These are phyloP conservation scores for Neofusicoccum sp. DNA, from an alignment of 2,329 filamentous ascomycete genomes.

Conservation along the genomic window DNA sequence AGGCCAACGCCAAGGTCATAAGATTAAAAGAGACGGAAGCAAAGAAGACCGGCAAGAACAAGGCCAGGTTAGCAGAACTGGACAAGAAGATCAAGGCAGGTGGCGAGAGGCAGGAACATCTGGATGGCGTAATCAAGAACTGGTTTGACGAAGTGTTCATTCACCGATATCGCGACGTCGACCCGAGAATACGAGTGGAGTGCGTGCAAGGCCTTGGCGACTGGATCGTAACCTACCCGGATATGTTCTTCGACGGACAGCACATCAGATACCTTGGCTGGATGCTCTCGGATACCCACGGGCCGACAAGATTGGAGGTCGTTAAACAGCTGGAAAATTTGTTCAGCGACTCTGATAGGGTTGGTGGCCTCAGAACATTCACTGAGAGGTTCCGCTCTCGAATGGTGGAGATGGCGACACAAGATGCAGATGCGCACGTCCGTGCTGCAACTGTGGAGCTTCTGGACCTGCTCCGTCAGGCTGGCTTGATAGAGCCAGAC, in stretches of 20 bases:
- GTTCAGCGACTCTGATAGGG: conserved; percentile 76
- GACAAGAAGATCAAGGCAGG: conserved; percentile 70
- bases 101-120: conserved; percentile 65
- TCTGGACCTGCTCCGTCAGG: conserved; percentile 76
- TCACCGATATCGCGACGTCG: conserved; percentile 91
- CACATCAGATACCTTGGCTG: conserved; percentile 94
- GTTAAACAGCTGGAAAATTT: conserved; percentile 77
- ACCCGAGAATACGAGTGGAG: conserved; percentile 82
- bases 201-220: conserved; percentile 82
- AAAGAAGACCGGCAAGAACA: conserved; percentile 72
- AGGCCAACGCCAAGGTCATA: conserved; percentile 70
- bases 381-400: conserved; percentile 87
- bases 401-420: conserved; percentile 87
- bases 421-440: conserved; percentile 77
- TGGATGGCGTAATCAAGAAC: conserved; percentile 73
- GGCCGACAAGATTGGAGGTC: conserved; percentile 77
- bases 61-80: conserved; percentile 70
- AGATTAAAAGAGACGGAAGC: conserved; percentile 77
- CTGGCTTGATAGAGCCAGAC: conserved; percentile 82
- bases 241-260: conserved; percentile 83
- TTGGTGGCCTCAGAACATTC: conserved; percentile 77
- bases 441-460: conserved; percentile 78
- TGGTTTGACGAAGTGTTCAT: conserved; percentile 93
- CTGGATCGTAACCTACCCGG: conserved; percentile 84
- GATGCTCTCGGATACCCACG: conserved; percentile 81